phyloP scores from a whole-genome alignment of 2,329 filamentous ascomycete species.

The Beauveria medogensis region DNA sequence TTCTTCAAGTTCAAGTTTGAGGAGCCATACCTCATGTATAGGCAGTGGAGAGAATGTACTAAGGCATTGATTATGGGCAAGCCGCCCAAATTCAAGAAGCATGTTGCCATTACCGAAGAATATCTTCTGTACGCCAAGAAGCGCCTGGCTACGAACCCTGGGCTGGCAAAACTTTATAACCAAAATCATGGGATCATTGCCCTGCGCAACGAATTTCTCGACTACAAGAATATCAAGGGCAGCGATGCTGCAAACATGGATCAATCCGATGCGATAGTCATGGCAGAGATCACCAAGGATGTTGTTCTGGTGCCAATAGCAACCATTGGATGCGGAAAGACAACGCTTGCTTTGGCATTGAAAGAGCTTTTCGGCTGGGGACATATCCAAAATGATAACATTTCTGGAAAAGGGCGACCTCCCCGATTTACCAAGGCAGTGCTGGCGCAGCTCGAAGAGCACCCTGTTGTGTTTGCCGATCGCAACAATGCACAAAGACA shows the following conservation, averaged over 20 bases:
- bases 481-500: constrained; percentile 87
- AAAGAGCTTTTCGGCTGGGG: constrained; percentile 82
- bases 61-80: constrained; percentile 76
- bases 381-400: constrained; percentile 95
- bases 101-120: constrained; percentile 80
- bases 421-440: constrained; percentile 69
- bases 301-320: constrained; percentile 85
- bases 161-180: constrained; percentile 64
- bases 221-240: constrained; percentile 75
- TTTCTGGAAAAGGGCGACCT: constrained; percentile 69
- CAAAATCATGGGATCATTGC: constrained; percentile 92
- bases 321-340: constrained; percentile 95
- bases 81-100: constrained; percentile 73
- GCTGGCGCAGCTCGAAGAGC: constrained; percentile 52
- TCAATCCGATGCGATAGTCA: constrained; percentile 36
- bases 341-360: constrained; percentile 77
- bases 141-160: constrained; percentile 60
- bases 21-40: constrained; percentile 96
- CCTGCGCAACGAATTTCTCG: constrained; percentile 80
- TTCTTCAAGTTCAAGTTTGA: constrained; percentile 99
- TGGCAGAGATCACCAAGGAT: constrained; percentile 52
- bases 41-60: constrained; percentile 96
- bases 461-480: constrained; percentile 77
- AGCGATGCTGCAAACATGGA: constrained; percentile 79
- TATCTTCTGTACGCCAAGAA: constrained; percentile 77